Percentiles rank a stretch among this genome's conserved stretches.
Evolutionary conservation across 2,329 filamentous ascomycete species (phyloP).

Genomic region (Colletotrichum truncatum): DNA sequence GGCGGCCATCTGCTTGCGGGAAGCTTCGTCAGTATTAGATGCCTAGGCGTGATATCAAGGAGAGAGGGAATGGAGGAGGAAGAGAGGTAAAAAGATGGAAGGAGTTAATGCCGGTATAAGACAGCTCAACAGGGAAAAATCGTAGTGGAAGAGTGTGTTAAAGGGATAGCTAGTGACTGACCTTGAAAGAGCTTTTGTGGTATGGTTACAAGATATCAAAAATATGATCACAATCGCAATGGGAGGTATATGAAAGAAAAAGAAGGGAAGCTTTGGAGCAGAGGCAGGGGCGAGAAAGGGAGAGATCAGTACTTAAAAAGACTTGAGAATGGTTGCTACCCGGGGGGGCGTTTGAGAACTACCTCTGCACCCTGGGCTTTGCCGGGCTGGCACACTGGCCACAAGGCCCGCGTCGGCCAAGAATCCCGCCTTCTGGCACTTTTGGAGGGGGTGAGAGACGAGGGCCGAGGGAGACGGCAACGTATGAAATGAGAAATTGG

Average conservation of each 20-base stretch:
- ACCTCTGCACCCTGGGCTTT: constrained; percentile 6
- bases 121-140: constrained; percentile 10
- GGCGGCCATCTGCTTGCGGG: constrained; percentile 20
- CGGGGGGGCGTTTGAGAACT: constrained; percentile 28
- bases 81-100: too few relatives aligned
- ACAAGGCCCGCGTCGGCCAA: neutral
- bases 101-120: neutral
- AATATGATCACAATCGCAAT: constrained; percentile 1
- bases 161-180: neutral
- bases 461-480: constrained; percentile 11
- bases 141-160: neutral
- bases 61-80: too few relatives aligned
- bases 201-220: neutral
- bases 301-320: constrained; percentile 8
- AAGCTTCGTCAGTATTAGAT: neutral
- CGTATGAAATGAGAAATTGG: constrained; percentile 28
- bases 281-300: neutral
- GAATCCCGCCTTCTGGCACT: neutral
- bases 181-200: constrained; percentile 16
- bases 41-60: too few relatives aligned
- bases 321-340: constrained; percentile 17
- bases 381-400: neutral
- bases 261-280: neutral
- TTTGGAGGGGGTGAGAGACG: constrained; percentile 1
- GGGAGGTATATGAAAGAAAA: neutral